phyloP scores from a whole-genome alignment of 495 filamentous ascomycete species.

The Penicillium cataractarum region DNA sequence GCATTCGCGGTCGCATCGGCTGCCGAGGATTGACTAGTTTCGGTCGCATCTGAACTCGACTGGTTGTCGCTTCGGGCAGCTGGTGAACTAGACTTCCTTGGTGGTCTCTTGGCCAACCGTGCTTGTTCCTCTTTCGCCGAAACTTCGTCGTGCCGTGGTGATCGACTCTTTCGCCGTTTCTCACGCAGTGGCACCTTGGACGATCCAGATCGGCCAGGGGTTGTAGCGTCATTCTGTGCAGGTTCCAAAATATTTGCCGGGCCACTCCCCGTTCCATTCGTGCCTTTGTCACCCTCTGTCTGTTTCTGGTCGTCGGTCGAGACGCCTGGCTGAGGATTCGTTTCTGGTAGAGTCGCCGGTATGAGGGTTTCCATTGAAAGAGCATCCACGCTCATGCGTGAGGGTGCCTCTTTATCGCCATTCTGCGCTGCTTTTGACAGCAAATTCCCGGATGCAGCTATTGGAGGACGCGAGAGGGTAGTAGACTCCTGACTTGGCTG shows the following conservation, averaged over 20 bases:
- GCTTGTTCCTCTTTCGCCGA: not conserved
- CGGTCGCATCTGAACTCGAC: not conserved
- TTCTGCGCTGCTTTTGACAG: slow-evolving; percentile 10
- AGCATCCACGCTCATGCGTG: not conserved
- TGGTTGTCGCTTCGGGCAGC: not conserved
- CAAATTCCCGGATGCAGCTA: not conserved
- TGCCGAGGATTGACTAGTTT: not conserved
- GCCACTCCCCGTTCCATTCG: slow-evolving; percentile 1
- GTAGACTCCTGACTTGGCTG: not conserved
- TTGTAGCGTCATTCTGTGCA: not conserved
- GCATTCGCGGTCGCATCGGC: not conserved
- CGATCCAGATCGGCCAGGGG: slow-evolving; percentile 1
- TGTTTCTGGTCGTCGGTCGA: not conserved
- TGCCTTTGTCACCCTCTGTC: not conserved
- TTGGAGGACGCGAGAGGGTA: slow-evolving; percentile 3
- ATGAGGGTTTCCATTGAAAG: not conserved
- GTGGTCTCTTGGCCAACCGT: not conserved
- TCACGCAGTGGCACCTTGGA: slow-evolving; percentile 16
- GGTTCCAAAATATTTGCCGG: not conserved
- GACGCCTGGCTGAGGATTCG: not conserved
- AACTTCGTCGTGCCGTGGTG: slow-evolving; percentile 13
- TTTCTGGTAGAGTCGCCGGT: not conserved
- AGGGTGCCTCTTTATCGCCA: slow-evolving; percentile 3
- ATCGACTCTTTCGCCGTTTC: slow-evolving; percentile 21
- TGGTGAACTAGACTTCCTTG: slow-evolving; percentile 5